Evolutionary conservation across 2,329 filamentous ascomycete genomes (phyloP).

Genomic region (Berkeleyomyces basicola): DNA sequence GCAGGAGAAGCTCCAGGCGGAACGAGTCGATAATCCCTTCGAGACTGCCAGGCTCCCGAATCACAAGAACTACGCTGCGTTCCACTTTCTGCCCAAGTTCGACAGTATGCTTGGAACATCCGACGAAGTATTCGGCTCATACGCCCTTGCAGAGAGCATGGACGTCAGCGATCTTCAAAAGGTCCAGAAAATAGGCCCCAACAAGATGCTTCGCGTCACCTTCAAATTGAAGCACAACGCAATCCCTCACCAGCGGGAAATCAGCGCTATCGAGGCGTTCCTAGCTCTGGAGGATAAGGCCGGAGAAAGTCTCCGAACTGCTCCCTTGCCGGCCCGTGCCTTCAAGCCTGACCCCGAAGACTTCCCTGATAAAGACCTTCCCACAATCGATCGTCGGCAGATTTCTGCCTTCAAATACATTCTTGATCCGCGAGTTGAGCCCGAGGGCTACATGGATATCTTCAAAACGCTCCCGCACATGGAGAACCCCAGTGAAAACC

Average conservation of each 20-base stretch:
- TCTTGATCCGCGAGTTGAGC: constrained; percentile 18
- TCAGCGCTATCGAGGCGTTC: constrained; percentile 10
- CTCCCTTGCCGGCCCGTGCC: not conserved
- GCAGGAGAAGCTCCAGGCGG: not conserved
- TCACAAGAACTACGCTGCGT: constrained; percentile 3
- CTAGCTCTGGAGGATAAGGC: not conserved
- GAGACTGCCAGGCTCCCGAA: not conserved
- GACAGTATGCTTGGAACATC: not conserved
- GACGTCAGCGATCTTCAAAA: not conserved
- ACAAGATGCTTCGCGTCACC: not conserved
- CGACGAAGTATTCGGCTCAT: not conserved
- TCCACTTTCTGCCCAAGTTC: constrained; percentile 5
- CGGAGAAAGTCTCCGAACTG: constrained; percentile 5
- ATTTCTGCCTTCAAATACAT: constrained; percentile 21
- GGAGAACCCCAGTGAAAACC: constrained; percentile 16
- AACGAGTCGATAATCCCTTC: constrained; percentile 12
- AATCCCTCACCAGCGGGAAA: constrained; percentile 8
- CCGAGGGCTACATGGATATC: constrained; percentile 17
- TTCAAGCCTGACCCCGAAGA: not conserved
- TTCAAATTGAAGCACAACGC: constrained; percentile 7
- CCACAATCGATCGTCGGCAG: constrained; percentile 4
- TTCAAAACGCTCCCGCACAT: constrained; percentile 22
- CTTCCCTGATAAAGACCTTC: not conserved
- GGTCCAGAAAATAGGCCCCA: not conserved
- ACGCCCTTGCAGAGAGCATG: not conserved